phyloP scores from a whole-genome alignment of 2,329 filamentous ascomycete genomes.

The Fusarium drepaniforme region DNA sequence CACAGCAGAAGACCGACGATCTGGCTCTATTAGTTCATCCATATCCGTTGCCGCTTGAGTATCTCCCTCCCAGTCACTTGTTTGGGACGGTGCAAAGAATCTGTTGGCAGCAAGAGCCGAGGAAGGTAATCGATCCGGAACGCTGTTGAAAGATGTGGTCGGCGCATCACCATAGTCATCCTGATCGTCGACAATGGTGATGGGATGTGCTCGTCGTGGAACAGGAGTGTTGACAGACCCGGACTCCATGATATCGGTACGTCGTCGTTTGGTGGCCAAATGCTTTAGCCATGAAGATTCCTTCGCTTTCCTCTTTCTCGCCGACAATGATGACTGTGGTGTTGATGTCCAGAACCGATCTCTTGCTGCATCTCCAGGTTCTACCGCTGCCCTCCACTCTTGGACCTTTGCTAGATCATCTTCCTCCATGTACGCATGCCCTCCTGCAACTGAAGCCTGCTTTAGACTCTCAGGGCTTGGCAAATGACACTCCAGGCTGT shows the following conservation, averaged over 20 bases:
- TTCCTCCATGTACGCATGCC: conserved; percentile 47
- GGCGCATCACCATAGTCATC: background rate
- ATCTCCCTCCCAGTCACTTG: background rate
- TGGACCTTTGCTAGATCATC: conserved; percentile 49
- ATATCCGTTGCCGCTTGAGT: conserved; percentile 11
- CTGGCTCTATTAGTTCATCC: conserved; percentile 28
- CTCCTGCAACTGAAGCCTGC: conserved; percentile 45
- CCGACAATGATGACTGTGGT: conserved; percentile 24
- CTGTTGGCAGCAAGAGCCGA: conserved; percentile 10
- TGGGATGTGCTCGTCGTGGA: conserved; percentile 13
- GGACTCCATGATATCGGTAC: conserved; percentile 36
- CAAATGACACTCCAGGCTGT: conserved; percentile 53
- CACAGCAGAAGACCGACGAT: conserved; percentile 13
- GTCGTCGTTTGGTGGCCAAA: conserved; percentile 45
- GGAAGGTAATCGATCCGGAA: conserved; percentile 31
- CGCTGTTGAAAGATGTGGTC: conserved; percentile 37
- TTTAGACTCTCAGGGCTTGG: conserved; percentile 57
- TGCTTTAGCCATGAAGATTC: conserved; percentile 50
- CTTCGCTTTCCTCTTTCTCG: conserved; percentile 42
- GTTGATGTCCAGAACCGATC: conserved; percentile 41
- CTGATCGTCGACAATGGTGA: background rate
- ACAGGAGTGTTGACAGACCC: conserved; percentile 38
- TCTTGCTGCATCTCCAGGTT: conserved; percentile 11
- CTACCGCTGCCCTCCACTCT: conserved; percentile 48
- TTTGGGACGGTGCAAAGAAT: background rate